These are phyloP conservation scores for Choricystis sp. DNA, from an alignment of 139 green algal species.

Conservation along the genomic window DNA sequence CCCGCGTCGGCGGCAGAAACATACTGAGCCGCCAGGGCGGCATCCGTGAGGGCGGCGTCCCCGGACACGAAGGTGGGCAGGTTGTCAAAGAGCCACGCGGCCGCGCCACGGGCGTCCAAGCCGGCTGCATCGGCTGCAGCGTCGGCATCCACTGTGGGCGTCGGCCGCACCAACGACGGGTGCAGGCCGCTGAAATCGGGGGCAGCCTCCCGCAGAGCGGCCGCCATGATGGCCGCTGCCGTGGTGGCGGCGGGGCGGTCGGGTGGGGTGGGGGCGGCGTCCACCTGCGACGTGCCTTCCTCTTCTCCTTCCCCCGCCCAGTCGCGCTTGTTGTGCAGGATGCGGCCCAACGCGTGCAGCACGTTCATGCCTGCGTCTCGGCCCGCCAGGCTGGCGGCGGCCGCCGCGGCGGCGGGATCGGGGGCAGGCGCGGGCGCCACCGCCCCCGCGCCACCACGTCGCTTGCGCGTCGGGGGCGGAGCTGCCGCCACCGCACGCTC, in stretches of 20 bases:
- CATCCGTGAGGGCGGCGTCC: not conserved
- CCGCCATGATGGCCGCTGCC: not conserved
- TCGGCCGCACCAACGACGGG: too few species aligned
- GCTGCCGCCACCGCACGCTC: not conserved
- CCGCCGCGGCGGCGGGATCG: not conserved
- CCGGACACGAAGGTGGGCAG: not conserved
- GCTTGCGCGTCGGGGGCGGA: not conserved
- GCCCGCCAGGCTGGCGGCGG: not conserved
- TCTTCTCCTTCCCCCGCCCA: too few species aligned
- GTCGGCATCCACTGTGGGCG: not conserved
- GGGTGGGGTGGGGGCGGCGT: too few species aligned
- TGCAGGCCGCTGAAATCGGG: too few species aligned
- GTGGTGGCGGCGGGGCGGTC: not conserved
- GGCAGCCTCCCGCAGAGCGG: too few species aligned
- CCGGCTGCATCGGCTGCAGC: not conserved
- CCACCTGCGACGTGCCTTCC: too few species aligned
- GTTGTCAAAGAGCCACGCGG: not conserved
- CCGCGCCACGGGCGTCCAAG: not conserved
- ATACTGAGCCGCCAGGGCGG: too few species aligned
- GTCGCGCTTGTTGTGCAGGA: not conserved
- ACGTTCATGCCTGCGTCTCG: not conserved
- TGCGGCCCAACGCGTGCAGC: not conserved
- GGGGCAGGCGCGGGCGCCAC: not conserved
- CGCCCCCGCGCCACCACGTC: not conserved
- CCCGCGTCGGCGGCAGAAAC: not conserved